phyloP scores from a whole-genome alignment of 495 filamentous ascomycete genomes.

The Xylaria acuta region DNA sequence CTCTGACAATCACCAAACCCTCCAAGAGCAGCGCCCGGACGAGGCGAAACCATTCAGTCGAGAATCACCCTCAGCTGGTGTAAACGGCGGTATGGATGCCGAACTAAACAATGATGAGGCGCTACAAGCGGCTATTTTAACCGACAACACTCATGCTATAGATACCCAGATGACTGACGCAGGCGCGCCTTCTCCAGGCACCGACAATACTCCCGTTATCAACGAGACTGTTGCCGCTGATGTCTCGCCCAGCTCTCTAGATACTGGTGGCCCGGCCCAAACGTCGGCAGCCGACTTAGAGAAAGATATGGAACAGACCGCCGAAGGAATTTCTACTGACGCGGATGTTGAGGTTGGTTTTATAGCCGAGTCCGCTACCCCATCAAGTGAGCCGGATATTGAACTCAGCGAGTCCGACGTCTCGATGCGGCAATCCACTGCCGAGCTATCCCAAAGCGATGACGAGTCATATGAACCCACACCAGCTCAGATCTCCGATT shows the following conservation, averaged over 20 bases:
- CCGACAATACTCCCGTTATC: not conserved
- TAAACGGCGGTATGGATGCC: constrained; percentile 32
- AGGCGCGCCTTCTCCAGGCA: not conserved
- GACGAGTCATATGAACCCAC: constrained; percentile 28
- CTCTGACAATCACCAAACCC: not conserved
- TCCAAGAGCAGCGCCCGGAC: not conserved
- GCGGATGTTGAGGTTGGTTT: not conserved
- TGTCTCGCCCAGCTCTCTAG: not conserved
- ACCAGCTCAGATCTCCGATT: constrained; percentile 20
- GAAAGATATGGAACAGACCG: not conserved
- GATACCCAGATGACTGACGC: constrained; percentile 12
- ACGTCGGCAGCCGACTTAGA: not conserved
- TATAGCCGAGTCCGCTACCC: not conserved
- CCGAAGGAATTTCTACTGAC: not conserved
- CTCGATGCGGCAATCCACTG: constrained; percentile 15
- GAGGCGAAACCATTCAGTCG: not conserved
- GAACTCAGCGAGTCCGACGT: constrained; percentile 11
- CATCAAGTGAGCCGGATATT: constrained; percentile 14
- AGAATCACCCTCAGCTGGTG: constrained; percentile 14
- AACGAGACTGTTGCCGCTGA: not conserved
- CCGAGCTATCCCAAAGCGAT: constrained; percentile 23
- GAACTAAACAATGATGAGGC: constrained; percentile 21
- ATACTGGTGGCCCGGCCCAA: not conserved
- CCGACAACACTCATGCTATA: constrained; percentile 3
- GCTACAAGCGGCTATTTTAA: constrained; percentile 16